phyloP scores from a whole-genome alignment of 257 asterid species.

The Solanum bulbocastanum region DNA sequence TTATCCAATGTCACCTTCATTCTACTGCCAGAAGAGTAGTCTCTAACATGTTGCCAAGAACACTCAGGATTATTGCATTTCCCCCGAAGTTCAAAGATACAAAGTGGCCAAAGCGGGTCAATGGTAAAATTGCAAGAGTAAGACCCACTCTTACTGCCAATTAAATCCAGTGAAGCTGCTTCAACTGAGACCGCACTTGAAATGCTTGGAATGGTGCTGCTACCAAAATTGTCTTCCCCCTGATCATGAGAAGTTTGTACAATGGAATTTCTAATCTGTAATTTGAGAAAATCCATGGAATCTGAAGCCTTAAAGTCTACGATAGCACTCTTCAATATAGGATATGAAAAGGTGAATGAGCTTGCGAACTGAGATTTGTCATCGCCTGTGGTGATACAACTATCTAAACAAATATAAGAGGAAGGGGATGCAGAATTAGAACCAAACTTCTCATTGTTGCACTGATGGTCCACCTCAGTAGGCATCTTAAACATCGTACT shows the following conservation, averaged over 20 bases:
- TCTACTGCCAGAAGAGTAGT: slow-evolving; percentile 10
- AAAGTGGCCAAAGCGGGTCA: slow-evolving; percentile 44
- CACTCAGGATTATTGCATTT: slow-evolving; percentile 44
- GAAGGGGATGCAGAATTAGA: slow-evolving; percentile 10
- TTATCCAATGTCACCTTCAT: background rate
- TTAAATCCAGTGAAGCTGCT: slow-evolving; percentile 1
- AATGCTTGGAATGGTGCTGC: background rate
- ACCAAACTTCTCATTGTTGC: slow-evolving; percentile 4
- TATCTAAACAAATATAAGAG: background rate
- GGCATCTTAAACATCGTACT: slow-evolving; percentile 2
- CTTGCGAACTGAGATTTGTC: slow-evolving; percentile 10
- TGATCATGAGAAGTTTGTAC: slow-evolving; percentile 5
- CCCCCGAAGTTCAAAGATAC: slow-evolving; percentile 46
- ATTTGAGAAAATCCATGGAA: slow-evolving; percentile 5
- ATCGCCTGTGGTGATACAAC: background rate
- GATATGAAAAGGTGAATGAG: slow-evolving; percentile 8
- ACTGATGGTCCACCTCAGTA: slow-evolving; percentile 1
- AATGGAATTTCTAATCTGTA: slow-evolving; percentile 6
- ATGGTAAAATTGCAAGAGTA: slow-evolving; percentile 24
- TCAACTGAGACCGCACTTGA: slow-evolving; percentile 1
- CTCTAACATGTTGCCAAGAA: slow-evolving; percentile 34
- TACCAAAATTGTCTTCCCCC: background rate
- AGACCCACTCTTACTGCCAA: slow-evolving; percentile 22
- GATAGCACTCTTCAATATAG: slow-evolving; percentile 22
- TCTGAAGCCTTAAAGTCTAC: slow-evolving; percentile 8